Base-by-base conservation (phyloP, 164 flowering plant species). In the Stephania japonica region DNA sequence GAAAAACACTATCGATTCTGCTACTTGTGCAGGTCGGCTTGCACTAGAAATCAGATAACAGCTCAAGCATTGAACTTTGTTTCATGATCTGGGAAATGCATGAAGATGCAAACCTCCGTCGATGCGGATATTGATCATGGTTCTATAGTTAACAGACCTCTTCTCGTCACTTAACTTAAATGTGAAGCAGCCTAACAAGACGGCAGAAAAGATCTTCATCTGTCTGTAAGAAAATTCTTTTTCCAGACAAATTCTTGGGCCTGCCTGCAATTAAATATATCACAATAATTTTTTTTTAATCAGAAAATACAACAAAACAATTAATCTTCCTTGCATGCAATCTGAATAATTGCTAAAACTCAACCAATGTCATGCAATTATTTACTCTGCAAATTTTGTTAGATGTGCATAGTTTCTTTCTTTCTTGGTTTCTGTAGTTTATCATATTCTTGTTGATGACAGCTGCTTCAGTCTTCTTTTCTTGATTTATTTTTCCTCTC, bases 221-320 rank as follows among this genome's bases (percentile, higher is more conserved):
- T 91, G 91, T 73, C 91, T 81, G 59, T 89, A 91, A 6, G 91
- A 90, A 78, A 90, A 90, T 42, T 89, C 93, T 73, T 82, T 85
- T 38, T 93, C 93, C 13, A 88, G 73, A 76, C 91, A 91, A 53
- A 91, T 88, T 24, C 93, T 73, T 2, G 93, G 96, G 6, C 93
- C 96, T 0, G 96, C 93, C 91, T 90, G 87, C 73, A 6, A 23
- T 63, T 27, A 71, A 76, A 11, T 47, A 69, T 27, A 72, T 66
- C 26, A 69, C 10, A 50, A 4, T 41, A 7, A 11, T n/a, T n/a
- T n/a, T 32, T 32, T 32, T 32, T 32, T 32, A 32, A 32, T 32
- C 38, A 32, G 38, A 32, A 32, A 32, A 32, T 47, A 69, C 25
- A 72, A 70, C 12, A 69, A 53, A 53, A 5, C 26, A 9, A 13